These are phyloP conservation scores for Aurifilum marmelostoma DNA, from an alignment of 2,329 filamentous ascomycete species.

Conservation along the genomic window DNA sequence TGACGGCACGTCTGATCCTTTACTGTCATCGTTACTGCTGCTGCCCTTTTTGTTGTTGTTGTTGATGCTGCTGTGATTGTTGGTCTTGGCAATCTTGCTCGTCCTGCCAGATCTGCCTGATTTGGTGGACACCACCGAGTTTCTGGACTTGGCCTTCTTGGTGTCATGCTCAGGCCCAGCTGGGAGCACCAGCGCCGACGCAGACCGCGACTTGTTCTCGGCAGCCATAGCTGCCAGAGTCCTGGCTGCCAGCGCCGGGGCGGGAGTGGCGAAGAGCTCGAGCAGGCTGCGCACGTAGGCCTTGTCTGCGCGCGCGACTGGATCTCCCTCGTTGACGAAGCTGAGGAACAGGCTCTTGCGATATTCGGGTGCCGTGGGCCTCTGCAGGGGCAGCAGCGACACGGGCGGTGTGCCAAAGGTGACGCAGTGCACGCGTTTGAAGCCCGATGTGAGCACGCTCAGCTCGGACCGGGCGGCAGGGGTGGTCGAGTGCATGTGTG, in stretches of 20 bases:
- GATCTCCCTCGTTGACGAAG: constrained; percentile 87
- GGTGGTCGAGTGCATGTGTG: constrained; percentile 73
- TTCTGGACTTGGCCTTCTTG: constrained; percentile 35
- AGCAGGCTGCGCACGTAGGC: constrained; percentile 74
- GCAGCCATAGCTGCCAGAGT: background rate
- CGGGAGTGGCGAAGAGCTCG: constrained; percentile 68
- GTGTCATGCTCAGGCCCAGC: constrained; percentile 31
- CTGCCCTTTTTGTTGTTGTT: background rate
- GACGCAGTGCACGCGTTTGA: constrained; percentile 81
- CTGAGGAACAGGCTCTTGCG: constrained; percentile 75
- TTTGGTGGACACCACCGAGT: constrained; percentile 35
- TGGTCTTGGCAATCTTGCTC: constrained; percentile 20
- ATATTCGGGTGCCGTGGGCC: constrained; percentile 52
- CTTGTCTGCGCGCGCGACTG: constrained; percentile 76
- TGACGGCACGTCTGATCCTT: constrained; percentile 30
- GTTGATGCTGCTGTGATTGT: constrained; percentile 1
- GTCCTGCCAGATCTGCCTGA: constrained; percentile 35
- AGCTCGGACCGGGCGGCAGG: constrained; percentile 66
- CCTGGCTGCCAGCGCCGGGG: constrained; percentile 43
- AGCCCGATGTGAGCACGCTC: constrained; percentile 67
- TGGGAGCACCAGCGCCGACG: constrained; percentile 24
- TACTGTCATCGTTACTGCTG: constrained; percentile 21
- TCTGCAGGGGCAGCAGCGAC: constrained; percentile 68
- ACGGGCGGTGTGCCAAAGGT: constrained; percentile 85
- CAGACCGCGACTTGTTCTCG: constrained; percentile 20